These are phyloP conservation scores for Tetragonia tetragonoides DNA, from an alignment of 148 eudicot genomes.

Conservation along the genomic window DNA sequence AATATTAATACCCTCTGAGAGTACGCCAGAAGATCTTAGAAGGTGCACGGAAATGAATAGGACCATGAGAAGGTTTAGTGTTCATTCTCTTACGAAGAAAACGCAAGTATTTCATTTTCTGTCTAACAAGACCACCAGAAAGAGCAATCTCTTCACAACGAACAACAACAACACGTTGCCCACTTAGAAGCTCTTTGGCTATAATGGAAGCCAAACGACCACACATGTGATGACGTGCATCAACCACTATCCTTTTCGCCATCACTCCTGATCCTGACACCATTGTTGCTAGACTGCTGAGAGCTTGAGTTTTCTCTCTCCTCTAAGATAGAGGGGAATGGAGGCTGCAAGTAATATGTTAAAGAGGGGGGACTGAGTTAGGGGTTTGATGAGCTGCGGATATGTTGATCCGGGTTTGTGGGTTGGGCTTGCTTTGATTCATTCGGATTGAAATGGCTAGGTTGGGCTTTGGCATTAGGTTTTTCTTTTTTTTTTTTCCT, in stretches of 20 bases:
- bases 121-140: slow-evolving; percentile 82
- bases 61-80: slow-evolving; percentile 90
- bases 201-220: slow-evolving; percentile 65
- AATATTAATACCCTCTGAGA: slow-evolving; percentile 54
- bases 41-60: slow-evolving; percentile 86
- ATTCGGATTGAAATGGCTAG: too few species aligned
- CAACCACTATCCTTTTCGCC: slow-evolving; percentile 56
- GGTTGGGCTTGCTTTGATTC: too few species aligned
- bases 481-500: too few species aligned
- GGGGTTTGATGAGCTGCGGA: too few species aligned
- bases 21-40: slow-evolving; percentile 90
- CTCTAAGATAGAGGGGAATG: too few species aligned
- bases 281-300: slow-evolving; percentile 20
- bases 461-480: too few species aligned
- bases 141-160: slow-evolving; percentile 81
- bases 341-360: too few species aligned
- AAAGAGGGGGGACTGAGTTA: too few species aligned
- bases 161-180: slow-evolving; percentile 66
- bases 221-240: slow-evolving; percentile 77
- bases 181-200: slow-evolving; percentile 73
- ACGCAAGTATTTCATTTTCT: slow-evolving; percentile 81
- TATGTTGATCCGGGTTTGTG: too few species aligned
- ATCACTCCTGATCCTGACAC: slow-evolving; percentile 79
- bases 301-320: not conserved
- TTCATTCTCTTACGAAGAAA: slow-evolving; percentile 80